A percentile compares a stretch with the other conserved stretches of the same genome.
These are phyloP conservation scores for Coemansia sp. DNA, from an alignment of 192 early-diverging fungal species.

Conservation along the genomic window DNA sequence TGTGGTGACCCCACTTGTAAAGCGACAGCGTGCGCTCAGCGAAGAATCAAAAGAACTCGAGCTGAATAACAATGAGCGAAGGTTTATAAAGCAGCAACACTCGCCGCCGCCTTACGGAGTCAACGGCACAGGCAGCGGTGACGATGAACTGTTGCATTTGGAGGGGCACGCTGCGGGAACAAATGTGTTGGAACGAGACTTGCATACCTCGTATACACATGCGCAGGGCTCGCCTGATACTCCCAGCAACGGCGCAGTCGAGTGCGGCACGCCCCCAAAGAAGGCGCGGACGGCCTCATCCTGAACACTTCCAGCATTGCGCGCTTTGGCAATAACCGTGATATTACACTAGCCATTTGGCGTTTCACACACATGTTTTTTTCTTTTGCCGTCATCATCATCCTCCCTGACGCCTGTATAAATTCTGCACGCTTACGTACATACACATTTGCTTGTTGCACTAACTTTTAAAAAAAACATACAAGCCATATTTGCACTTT, in stretches of 20 bases:
- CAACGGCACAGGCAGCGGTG: background rate
- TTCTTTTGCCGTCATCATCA: background rate
- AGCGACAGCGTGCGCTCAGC: background rate
- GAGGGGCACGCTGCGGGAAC: background rate
- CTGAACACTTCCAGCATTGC: slow-evolving; percentile 6
- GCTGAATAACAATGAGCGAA: background rate
- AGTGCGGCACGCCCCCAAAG: slow-evolving; percentile 38
- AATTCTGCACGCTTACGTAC: background rate
- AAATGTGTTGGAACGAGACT: background rate
- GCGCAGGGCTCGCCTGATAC: slow-evolving; percentile 8
- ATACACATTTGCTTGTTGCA: background rate
- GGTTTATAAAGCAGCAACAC: background rate
- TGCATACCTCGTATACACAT: slow-evolving; percentile 16
- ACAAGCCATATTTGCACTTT: background rate
- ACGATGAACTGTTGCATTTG: background rate
- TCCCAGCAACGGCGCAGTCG: slow-evolving; percentile 13
- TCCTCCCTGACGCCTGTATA: background rate
- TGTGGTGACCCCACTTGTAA: background rate
- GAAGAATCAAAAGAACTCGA: background rate
- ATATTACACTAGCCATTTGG: slow-evolving; percentile 3
- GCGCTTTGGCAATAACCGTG: background rate
- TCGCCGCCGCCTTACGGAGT: background rate
- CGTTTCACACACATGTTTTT: background rate
- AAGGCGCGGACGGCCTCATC: slow-evolving; percentile 48
- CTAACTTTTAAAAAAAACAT: background rate